phyloP scores from a whole-genome alignment of 1,284 basidiomycete species.

The Cryptococcus sp. region DNA sequence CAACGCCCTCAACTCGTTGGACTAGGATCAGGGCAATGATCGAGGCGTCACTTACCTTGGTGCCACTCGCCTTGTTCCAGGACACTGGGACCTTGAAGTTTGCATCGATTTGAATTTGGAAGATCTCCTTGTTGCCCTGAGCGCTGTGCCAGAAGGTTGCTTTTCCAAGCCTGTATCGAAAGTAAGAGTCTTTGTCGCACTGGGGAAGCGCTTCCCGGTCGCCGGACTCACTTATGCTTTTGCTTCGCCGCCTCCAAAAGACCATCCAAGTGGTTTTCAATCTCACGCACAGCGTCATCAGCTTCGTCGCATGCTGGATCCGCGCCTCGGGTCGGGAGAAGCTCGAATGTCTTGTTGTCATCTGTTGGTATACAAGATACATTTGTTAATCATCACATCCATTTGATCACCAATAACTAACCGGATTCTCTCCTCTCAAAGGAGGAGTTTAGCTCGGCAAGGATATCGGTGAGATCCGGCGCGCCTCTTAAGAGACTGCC shows the following conservation, averaged over 20 bases:
- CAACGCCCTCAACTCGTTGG: neutral
- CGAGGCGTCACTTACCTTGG: slow-evolving; percentile 62
- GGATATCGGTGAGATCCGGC: slow-evolving; percentile 64
- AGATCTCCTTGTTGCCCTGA: slow-evolving; percentile 85
- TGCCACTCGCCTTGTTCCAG: slow-evolving; percentile 81
- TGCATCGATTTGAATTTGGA: slow-evolving; percentile 71
- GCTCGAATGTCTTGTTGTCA: slow-evolving; percentile 50
- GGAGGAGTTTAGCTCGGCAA: too few relatives aligned
- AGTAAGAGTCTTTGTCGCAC: slow-evolving; percentile 3
- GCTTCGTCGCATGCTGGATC: slow-evolving; percentile 80
- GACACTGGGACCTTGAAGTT: slow-evolving; percentile 70
- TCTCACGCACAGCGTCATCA: slow-evolving; percentile 64
- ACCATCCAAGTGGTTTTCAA: slow-evolving; percentile 71
- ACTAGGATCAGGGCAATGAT: neutral
- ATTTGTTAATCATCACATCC: slow-evolving; percentile 2
- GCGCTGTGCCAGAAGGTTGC: slow-evolving; percentile 81
- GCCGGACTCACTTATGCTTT: slow-evolving; percentile 8
- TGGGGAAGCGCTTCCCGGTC: neutral
- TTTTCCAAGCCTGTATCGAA: slow-evolving; percentile 55
- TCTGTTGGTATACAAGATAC: slow-evolving; percentile 48
- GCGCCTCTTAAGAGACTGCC: slow-evolving; percentile 72
- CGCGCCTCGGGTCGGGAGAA: slow-evolving; percentile 74
- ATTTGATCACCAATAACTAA: too few relatives aligned
- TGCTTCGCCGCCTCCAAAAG: slow-evolving; percentile 61
- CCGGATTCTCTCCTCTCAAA: too few relatives aligned